These are phyloP conservation scores for Takashimella koratensis DNA, from an alignment of 1,284 basidiomycete species.

Conservation along the genomic window DNA sequence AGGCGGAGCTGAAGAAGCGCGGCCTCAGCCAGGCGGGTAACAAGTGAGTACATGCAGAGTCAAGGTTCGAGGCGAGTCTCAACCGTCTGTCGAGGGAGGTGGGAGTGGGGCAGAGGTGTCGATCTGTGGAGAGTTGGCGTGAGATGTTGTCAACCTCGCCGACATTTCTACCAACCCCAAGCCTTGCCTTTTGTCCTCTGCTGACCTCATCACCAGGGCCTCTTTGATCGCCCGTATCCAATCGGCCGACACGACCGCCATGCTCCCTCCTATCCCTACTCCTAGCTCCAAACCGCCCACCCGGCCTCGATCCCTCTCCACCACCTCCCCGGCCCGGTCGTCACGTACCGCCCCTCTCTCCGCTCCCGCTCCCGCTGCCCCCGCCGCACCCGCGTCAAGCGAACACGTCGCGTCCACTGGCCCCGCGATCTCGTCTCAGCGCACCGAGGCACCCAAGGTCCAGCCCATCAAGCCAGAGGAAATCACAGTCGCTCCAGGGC, in stretches of 20 bases:
- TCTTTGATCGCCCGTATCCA: constrained; percentile 33
- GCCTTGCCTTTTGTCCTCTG: too few relatives aligned
- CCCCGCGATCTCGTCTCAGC: constrained; percentile 18
- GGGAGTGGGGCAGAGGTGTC: too few relatives aligned
- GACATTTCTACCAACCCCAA: too few relatives aligned
- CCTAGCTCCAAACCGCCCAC: constrained; percentile 6
- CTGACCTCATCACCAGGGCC: constrained; percentile 30
- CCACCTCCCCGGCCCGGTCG: constrained; percentile 1
- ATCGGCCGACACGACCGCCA: constrained; percentile 35
- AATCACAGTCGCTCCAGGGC: constrained; percentile 34
- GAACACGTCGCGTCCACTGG: constrained; percentile 23
- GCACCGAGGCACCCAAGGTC: constrained; percentile 22
- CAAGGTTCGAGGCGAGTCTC: too few relatives aligned
- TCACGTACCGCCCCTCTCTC: neutral
- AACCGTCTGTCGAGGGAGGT: too few relatives aligned
- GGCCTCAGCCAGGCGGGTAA: constrained; percentile 61
- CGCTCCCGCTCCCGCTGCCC: constrained; percentile 2
- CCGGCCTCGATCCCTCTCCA: constrained; percentile 5
- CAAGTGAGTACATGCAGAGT: constrained; percentile 34
- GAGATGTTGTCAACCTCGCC: too few relatives aligned
- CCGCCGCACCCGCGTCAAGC: constrained; percentile 7
- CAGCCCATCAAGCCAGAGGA: constrained; percentile 22
- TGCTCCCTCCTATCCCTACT: constrained; percentile 30
- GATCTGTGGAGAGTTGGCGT: too few relatives aligned
- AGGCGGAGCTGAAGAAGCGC: constrained; percentile 61